Conservation (phyloP, 805 yeast genomes). For the Cephaloascus fragrans region DNA sequence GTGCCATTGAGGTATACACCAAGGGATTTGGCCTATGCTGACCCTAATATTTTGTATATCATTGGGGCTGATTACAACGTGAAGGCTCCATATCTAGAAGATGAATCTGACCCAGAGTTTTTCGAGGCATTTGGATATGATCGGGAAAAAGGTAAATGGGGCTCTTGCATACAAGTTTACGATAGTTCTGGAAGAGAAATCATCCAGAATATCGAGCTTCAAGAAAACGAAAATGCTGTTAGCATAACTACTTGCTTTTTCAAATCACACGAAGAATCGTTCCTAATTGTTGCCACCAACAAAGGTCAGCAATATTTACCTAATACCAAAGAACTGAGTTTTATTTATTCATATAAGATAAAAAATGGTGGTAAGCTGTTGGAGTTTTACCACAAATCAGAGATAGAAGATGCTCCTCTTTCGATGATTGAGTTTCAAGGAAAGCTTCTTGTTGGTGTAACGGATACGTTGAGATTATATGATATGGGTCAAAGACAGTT, state of each 20-base stretch:
- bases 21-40: conserved; percentile 23
- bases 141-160: conserved; percentile 23
- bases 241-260: conserved; percentile 24
- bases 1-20: conserved; percentile 44
- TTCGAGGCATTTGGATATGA: conserved; percentile 38
- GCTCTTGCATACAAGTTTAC: conserved; percentile 44
- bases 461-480: conserved; percentile 44
- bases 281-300: conserved; percentile 38
- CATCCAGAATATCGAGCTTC: conserved; percentile 33
- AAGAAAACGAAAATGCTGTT: conserved; percentile 30
- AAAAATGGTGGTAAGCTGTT: conserved; percentile 24
- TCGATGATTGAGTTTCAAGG: conserved; percentile 50
- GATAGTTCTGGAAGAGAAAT: conserved; percentile 22
- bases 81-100: conserved; percentile 16
- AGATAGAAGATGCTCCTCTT: conserved; percentile 34
- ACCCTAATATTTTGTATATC: conserved; percentile 21
- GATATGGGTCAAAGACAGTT: conserved; percentile 77
- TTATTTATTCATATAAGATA: conserved; percentile 27
- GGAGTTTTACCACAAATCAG: conserved; percentile 50
- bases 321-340: conserved; percentile 9
- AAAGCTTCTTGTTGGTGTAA: conserved; percentile 49
- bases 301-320: conserved; percentile 19
- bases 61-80: conserved; percentile 35
- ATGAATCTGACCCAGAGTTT: conserved; percentile 18
- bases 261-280: conserved; percentile 10